Base-by-base conservation (phyloP, 1,284 basidiomycete species). In the Boletus smithii region DNA sequence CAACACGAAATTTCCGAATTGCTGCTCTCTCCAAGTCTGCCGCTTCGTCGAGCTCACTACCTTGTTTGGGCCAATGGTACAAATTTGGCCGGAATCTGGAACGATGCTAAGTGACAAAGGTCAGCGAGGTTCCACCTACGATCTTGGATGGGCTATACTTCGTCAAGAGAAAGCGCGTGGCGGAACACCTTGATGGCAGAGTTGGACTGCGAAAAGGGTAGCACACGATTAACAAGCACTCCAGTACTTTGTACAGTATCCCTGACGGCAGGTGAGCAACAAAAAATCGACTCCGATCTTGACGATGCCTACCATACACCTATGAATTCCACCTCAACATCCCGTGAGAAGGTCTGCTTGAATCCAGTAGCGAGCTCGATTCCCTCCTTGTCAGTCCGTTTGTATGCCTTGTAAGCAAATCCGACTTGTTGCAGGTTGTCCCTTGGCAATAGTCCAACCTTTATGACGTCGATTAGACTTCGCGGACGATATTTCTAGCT, bases 181-280 rank as follows among this genome's bases (percentile, higher is more conserved):
- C 81, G 70, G 58, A 84, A 87, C 6, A 72, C 73, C 57, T 69
- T 74, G 59, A 88, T 77, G 20, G 69, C 68, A n/a, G 58, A 65
- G 53, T 85, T 83, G n/a, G 73, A 73, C 30, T 69, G 69, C 1
- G 80, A 78, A 55, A 85, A 86, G 3, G 87, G 85, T 34, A 89
- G 67, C 5, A 68, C 71, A 10, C 72, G 68, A n/a, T 69, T 66
- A 49, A 75, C 68, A 20, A 88, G 51, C 3, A 83, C 51, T 1
- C 86, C 85, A 27, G 84, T 82, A 44, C 80, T 81, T 6, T 78
- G 69, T 11, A 86, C 84, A 0, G 84, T 86, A 45, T 86, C 84
- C 81, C 81, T 83, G 48, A 20, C 10, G 9, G 33, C 26, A 43
- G 55, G 46, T 59, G 39, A 46, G 36, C 11, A 42, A 39, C 32